Base-by-base conservation (phyloP, 768 basidiomycete species). In the Leccinum uliginosum region DNA sequence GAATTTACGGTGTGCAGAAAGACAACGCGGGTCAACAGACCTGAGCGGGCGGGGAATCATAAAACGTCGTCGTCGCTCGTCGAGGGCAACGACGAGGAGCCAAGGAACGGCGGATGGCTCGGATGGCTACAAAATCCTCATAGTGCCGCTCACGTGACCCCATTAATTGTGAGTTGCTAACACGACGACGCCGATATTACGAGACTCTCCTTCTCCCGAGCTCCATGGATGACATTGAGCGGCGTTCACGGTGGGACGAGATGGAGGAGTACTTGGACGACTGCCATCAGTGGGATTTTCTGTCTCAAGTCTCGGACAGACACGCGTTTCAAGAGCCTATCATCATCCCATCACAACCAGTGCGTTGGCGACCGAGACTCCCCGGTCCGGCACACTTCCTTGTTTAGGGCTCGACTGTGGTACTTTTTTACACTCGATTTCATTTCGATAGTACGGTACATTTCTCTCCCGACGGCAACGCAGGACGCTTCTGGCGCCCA, bases 321-420 rank as follows among this genome's bases (percentile, higher is more conserved):
- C 38, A 27, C 24, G 40, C 38, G 48, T 32, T 46, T 45, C 46
- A 2, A 2, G 15, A 19, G 35, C 27, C 14, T 50, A 32, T 50
- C 49, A 40, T 63, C 62, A 40, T 63, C 62, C 32, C 63, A 53
- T 63, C 62, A 50, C 63, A 51, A 65, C 62, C 55, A 63, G 59
- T 52, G 59, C 50, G 23, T 27, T 65, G 52, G 38, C 62, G 62
- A 63, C 62, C 63, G 21, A 44, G 1, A 14, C 11, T 14, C 23
- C 56, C 29, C 58, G 46, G 59, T 21, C 50, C 51, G 50, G 23
- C 30, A 23, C 15, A 21, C 34, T 35, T 38, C 55, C 32, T n/a
- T n/a, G n/a, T n/a, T n/a, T n/a, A n/a, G n/a, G n/a, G n/a, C n/a
- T n/a, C n/a, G n/a, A 17, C 19, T 17, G 46, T 47, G 26, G 5